phyloP scores from a whole-genome alignment of 2,329 filamentous ascomycete genomes.

The Aspergillus aculeatus region DNA sequence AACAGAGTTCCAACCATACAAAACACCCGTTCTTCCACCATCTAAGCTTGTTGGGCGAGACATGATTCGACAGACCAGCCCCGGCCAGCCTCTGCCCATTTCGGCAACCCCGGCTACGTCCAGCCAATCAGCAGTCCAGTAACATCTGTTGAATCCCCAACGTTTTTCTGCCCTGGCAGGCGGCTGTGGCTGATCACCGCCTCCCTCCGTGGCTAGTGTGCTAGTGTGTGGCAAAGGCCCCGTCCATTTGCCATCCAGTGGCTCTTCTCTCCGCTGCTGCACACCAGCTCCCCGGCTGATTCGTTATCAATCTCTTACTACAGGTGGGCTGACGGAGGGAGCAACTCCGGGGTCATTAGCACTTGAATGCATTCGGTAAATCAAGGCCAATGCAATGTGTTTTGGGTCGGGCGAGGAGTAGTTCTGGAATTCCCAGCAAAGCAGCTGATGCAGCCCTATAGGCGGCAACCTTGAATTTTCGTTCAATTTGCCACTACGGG shows the following conservation, averaged over 20 bases:
- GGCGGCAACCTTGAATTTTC: too few relatives aligned
- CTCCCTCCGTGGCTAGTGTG: not conserved
- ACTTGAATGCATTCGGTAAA: too few relatives aligned
- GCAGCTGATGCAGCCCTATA: not conserved
- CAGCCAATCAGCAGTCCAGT: conserved; percentile 11
- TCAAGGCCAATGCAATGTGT: too few relatives aligned
- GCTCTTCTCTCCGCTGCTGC: conserved; percentile 1
- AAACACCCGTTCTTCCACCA: not conserved
- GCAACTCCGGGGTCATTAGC: not conserved
- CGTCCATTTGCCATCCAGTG: not conserved
- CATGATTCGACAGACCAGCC: conserved; percentile 15
- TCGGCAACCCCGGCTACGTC: conserved; percentile 1
- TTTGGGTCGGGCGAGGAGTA: not conserved
- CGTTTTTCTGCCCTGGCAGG: conserved; percentile 25
- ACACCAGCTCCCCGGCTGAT: not conserved
- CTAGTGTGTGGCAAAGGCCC: conserved; percentile 1
- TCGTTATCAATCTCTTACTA: not conserved
- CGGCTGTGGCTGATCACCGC: conserved; percentile 2
- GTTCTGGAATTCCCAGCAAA: not conserved
- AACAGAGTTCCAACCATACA: conserved; percentile 10
- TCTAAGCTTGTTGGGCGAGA: conserved; percentile 20
- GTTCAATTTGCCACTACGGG: not conserved
- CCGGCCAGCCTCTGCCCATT: conserved; percentile 10
- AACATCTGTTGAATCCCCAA: conserved; percentile 35
- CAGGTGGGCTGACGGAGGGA: not conserved